Conservation (phyloP, 768 basidiomycete species). For the Termitomyces sp. region DNA sequence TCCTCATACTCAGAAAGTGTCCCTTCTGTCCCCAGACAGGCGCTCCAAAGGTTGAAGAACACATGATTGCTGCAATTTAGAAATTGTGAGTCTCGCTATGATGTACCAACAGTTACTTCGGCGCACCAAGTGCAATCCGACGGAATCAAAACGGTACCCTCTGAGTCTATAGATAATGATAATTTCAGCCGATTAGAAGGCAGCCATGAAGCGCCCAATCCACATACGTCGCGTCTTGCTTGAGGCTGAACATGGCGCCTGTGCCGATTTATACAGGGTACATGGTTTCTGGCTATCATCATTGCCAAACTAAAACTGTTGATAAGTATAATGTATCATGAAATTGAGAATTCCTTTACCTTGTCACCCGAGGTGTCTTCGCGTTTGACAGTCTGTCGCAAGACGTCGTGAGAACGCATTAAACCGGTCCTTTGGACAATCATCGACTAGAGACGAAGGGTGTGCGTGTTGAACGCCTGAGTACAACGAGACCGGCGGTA, state of each 20-base stretch:
- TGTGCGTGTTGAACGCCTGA: neutral
- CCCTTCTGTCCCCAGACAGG: slow-evolving; percentile 16
- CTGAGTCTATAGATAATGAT: neutral
- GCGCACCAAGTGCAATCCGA: slow-evolving; percentile 20
- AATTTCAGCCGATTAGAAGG: neutral
- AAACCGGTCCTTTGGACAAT: neutral
- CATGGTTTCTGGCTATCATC: slow-evolving; percentile 12
- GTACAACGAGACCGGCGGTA: neutral
- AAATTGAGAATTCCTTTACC: neutral
- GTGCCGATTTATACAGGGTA: neutral
- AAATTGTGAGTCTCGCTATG: neutral
- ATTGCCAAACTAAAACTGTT: slow-evolving; percentile 7
- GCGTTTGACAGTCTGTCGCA: neutral
- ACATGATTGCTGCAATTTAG: slow-evolving; percentile 26
- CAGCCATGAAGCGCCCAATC: neutral
- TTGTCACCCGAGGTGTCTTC: neutral
- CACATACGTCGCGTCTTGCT: slow-evolving; percentile 3
- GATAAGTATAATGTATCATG: neutral
- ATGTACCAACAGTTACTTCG: neutral
- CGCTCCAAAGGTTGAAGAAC: slow-evolving; percentile 26
- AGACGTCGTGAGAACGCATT: slow-evolving; percentile 2
- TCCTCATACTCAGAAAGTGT: slow-evolving; percentile 7
- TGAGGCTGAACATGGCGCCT: slow-evolving; percentile 8
- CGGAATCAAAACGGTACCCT: neutral
- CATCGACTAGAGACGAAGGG: neutral